Percentiles rank a stretch among this genome's conserved stretches.
Conservation (phyloP, 208 protist genomes). For the Perkinsela sp. region DNA sequence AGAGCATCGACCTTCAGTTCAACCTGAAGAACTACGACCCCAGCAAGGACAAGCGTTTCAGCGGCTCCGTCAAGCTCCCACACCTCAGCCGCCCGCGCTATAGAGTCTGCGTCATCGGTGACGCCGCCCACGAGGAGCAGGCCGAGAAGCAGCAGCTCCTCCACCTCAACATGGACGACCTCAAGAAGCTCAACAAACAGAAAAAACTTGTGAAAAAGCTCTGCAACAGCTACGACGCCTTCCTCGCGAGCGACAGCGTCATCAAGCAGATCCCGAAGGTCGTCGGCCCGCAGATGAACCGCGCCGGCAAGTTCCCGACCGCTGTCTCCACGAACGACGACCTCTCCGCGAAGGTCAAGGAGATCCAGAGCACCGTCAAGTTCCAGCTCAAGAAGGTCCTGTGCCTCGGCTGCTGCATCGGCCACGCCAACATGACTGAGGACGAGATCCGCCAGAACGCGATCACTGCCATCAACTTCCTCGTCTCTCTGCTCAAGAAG, state of each 20-base stretch:
- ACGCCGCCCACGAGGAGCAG: slow-evolving; percentile 78
- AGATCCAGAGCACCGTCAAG: slow-evolving; percentile 82
- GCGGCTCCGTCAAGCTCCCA: slow-evolving; percentile 75
- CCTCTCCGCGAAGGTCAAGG: slow-evolving; percentile 72
- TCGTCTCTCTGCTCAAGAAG: slow-evolving; percentile 98
- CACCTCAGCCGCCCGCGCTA: slow-evolving; percentile 68
- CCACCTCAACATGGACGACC: slow-evolving; percentile 82
- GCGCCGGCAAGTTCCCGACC: slow-evolving; percentile 95
- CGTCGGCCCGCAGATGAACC: slow-evolving; percentile 91
- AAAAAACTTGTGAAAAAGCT: slow-evolving; percentile 98
- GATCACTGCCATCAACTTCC: slow-evolving; percentile 88
- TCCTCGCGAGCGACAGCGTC: slow-evolving; percentile 84
- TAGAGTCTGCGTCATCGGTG: slow-evolving; percentile 84
- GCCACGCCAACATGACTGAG: slow-evolving; percentile 77
- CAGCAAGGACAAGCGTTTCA: slow-evolving; percentile 98
- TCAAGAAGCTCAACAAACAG: slow-evolving; percentile 98
- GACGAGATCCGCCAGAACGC: slow-evolving; percentile 85
- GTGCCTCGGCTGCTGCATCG: slow-evolving; percentile 85
- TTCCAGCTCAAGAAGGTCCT: slow-evolving; percentile 98
- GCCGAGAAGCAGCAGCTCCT: slow-evolving; percentile 63
- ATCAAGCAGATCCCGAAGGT: slow-evolving; percentile 84
- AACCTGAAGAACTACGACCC: slow-evolving; percentile 98
- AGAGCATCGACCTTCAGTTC: slow-evolving; percentile 97
- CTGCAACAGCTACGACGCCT: slow-evolving; percentile 90
- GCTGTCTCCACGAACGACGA: slow-evolving; percentile 69